Base-by-base conservation (phyloP, 202 grass and related monocot genomes). In the Bolboschoenoplectus hybrid region DNA sequence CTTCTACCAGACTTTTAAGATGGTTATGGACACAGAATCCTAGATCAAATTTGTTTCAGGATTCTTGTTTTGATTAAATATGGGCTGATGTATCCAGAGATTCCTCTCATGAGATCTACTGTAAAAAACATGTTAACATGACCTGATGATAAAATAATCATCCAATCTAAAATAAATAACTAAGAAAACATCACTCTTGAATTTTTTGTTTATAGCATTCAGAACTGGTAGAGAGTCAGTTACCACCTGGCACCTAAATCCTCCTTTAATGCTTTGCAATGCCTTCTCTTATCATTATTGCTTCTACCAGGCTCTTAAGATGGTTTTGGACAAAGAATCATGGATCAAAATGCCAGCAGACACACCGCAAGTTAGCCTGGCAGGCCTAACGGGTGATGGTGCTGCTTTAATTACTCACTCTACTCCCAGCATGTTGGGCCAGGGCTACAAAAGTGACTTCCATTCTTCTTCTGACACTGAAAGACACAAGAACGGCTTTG, bases 251-350 rank as follows among this genome's bases (percentile, higher is more conserved):
- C 13, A 58, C 51, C 8, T 3, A 80, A 41, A 19, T 80, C 36
- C 36, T 46, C 20, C 2, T 58, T 40, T 60, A 80, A 56, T 60
- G 13, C 14, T 40, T 19, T 58, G 75, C 3, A 56, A 53, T 20
- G 39, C 51, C 52, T 79, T 79, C 35, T 56, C 32, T 80, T 2
- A 60, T 60, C 53, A 35, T 86, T 17, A 68, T 89, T 58, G 26
- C 45, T 70, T 64, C 34, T 85, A 77, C 66, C 87, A 99, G 97
- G 97, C 97, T 71, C 91, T 99, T 85, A 99, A 94, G 87, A 94
- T 99, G 97, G 93, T 99, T 67, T 58, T 99, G 68, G 97, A 99
- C 85, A 99, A 90, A 70, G 97, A 99, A 89, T 92, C 91, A 80
- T 99, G 97, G 93, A 84, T 74, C 58, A 99, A 96, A 91, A 92